Conservation (phyloP, 2,329 filamentous ascomycete species). For the Colletotrichum acutatum region DNA sequence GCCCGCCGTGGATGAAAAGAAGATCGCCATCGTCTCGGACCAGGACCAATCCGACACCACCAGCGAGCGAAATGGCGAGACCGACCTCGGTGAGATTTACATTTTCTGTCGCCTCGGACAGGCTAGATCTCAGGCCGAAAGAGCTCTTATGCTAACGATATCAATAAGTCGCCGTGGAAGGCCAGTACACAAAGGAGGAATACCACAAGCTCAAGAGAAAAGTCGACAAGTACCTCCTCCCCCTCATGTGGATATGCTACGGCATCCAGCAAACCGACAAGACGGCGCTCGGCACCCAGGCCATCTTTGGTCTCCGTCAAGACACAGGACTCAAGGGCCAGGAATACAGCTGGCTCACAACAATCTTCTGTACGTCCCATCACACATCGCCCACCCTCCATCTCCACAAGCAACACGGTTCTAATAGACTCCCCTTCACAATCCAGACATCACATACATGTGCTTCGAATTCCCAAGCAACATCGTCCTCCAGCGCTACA, state of each 20-base stretch:
- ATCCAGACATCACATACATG: slow-evolving; percentile 43
- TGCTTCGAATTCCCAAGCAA: slow-evolving; percentile 46
- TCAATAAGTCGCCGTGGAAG: slow-evolving; percentile 22
- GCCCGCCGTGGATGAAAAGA: slow-evolving; percentile 13
- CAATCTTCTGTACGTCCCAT: slow-evolving; percentile 43
- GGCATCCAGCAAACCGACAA: slow-evolving; percentile 62
- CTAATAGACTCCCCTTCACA: background rate
- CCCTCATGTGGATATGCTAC: slow-evolving; percentile 60
- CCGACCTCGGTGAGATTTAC: slow-evolving; percentile 6
- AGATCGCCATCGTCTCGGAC: slow-evolving; percentile 11
- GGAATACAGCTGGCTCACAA: slow-evolving; percentile 44
- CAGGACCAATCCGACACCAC: slow-evolving; percentile 18
- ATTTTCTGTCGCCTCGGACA: accelerated
- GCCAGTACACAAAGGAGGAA: slow-evolving; percentile 48
- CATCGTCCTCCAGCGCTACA: slow-evolving; percentile 46
- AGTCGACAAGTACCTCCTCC: slow-evolving; percentile 56
- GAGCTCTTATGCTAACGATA: background rate
- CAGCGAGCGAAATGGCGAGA: slow-evolving; percentile 16
- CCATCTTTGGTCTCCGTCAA: slow-evolving; percentile 49
- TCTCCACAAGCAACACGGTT: too few species aligned
- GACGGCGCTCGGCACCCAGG: slow-evolving; percentile 52
- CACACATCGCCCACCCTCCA: too few species aligned
- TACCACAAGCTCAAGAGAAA: slow-evolving; percentile 53
- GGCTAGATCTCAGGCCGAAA: too few species aligned
- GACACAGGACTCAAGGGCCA: slow-evolving; percentile 42